Evolutionary conservation across 345 rosid genomes (phyloP).

Genomic region (Citrus trifoliata): DNA sequence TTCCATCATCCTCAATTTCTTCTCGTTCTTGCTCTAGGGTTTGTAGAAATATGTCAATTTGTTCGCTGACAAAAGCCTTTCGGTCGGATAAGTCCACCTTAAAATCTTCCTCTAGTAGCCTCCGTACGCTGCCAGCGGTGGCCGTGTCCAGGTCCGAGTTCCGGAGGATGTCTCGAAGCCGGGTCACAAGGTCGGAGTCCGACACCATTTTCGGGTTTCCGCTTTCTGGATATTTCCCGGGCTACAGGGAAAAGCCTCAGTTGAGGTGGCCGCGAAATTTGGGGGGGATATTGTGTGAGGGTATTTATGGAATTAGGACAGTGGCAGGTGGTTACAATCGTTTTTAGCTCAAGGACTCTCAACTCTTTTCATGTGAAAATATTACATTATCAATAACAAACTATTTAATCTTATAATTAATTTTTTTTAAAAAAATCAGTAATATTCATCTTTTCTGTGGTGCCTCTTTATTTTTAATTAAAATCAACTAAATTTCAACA

Average conservation of each 20-base stretch:
- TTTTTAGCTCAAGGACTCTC: neutral
- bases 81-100: slow-evolving; percentile 59
- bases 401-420: too few relatives aligned
- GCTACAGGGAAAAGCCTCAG: neutral
- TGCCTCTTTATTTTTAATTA: too few relatives aligned
- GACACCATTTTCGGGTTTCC: slow-evolving; percentile 44
- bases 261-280: neutral
- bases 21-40: slow-evolving; percentile 25
- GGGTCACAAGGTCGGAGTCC: slow-evolving; percentile 64
- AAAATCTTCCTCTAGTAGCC: slow-evolving; percentile 64
- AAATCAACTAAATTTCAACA: too few relatives aligned
- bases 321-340: neutral
- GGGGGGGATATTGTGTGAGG: neutral
- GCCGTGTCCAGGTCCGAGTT: slow-evolving; percentile 73
- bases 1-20: slow-evolving; percentile 28
- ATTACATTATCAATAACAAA: neutral
- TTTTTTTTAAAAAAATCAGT: too few relatives aligned
- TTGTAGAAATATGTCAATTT: slow-evolving; percentile 63
- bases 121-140: slow-evolving; percentile 68
- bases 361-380: neutral
- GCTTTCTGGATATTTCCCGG: slow-evolving; percentile 15
- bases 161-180: slow-evolving; percentile 67
- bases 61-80: slow-evolving; percentile 60
- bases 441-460: too few relatives aligned
- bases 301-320: neutral